Evolutionary conservation across 306 rosid species (phyloP).

Genomic region (Prinsepia uniflora): DNA sequence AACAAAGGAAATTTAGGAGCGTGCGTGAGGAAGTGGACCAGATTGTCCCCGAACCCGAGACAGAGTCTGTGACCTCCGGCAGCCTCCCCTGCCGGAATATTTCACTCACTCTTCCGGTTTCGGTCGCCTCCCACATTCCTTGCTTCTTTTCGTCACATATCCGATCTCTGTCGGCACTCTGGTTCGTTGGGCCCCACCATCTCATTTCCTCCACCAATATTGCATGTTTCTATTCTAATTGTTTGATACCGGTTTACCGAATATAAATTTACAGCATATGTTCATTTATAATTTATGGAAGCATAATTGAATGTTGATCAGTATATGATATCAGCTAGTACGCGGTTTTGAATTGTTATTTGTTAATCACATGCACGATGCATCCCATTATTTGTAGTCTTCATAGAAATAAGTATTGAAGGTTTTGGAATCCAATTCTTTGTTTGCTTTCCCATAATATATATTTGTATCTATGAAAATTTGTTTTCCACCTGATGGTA

Average conservation of each 20-base stretch:
- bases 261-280: background rate
- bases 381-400: background rate
- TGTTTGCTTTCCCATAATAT: slow-evolving; percentile 20
- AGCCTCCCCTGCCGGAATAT: slow-evolving; percentile 22
- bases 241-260: background rate
- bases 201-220: background rate
- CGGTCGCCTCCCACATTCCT: slow-evolving; percentile 11
- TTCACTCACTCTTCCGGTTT: slow-evolving; percentile 17
- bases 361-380: slow-evolving; percentile 22
- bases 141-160: background rate
- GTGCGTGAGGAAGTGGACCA: background rate
- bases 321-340: background rate
- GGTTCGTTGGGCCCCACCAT: background rate
- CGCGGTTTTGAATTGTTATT: background rate
- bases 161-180: background rate
- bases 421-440: background rate
- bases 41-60: background rate
- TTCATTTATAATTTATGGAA: background rate
- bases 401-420: background rate
- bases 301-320: background rate
- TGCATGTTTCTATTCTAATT: background rate
- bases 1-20: background rate
- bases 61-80: slow-evolving; percentile 19
- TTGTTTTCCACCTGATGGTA: background rate
- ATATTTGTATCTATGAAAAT: background rate